These are phyloP conservation scores for Fulvia fulva DNA, from an alignment of 2,329 filamentous ascomycete genomes.

Conservation along the genomic window DNA sequence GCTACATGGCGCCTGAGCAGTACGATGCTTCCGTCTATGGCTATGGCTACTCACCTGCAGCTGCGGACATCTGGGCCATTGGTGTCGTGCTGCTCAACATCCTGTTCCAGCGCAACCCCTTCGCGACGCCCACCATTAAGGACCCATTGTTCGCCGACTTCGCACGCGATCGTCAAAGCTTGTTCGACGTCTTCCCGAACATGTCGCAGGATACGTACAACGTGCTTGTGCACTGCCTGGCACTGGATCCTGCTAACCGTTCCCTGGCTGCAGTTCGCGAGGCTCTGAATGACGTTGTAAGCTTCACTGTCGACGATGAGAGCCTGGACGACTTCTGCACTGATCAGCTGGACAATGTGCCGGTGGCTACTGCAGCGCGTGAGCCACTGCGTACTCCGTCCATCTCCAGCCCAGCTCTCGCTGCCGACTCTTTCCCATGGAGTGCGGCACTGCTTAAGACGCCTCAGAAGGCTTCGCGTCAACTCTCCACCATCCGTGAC, in stretches of 20 bases:
- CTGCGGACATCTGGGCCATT: conserved; percentile 95
- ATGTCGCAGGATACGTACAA: conserved; percentile 99
- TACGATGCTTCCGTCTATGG: conserved; percentile 75
- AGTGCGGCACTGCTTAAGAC: conserved; percentile 80
- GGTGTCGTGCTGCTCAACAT: conserved; percentile 96
- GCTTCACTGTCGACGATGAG: conserved; percentile 93
- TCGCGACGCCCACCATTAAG: conserved; percentile 82
- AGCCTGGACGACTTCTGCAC: conserved; percentile 89
- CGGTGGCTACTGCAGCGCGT: conserved; percentile 73
- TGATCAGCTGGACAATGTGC: conserved; percentile 68
- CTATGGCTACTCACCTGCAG: conserved; percentile 79
- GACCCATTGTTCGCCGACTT: conserved; percentile 93
- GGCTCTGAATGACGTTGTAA: conserved; percentile 73
- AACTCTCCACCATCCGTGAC: conserved; percentile 80
- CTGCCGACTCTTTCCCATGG: conserved; percentile 86
- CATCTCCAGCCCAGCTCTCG: conserved; percentile 79
- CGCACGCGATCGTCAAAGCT: conserved; percentile 83
- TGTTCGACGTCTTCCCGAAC: conserved; percentile 96
- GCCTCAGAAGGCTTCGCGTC: conserved; percentile 66
- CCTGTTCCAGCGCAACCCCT: conserved; percentile 93
- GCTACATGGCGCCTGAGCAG: conserved; percentile 98
- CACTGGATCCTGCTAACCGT: conserved; percentile 83
- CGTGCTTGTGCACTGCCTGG: conserved; percentile 85
- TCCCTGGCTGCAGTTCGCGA: conserved; percentile 74
- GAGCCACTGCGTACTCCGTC: conserved; percentile 95